Conservation (phyloP, 1,284 basidiomycete genomes). For the Pseudozyma sp. region DNA sequence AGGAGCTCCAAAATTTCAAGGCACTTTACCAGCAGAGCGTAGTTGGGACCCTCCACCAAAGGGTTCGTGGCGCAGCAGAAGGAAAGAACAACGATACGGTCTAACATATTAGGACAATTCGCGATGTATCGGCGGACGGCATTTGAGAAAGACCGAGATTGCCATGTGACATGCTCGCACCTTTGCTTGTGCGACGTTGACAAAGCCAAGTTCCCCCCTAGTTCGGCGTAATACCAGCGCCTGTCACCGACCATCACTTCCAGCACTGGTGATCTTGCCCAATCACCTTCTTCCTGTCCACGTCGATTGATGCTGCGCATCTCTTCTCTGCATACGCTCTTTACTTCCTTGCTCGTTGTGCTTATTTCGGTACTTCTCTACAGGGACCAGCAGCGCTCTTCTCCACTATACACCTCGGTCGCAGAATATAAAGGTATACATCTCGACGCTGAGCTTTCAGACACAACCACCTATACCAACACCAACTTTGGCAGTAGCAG, state of each 20-base stretch:
- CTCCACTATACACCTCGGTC: too few species aligned
- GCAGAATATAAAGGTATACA: slow-evolving; percentile 7
- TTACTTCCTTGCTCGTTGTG: slow-evolving; percentile 30
- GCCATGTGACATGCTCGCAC: too few species aligned
- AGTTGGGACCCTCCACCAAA: too few species aligned
- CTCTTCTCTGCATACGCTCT: slow-evolving; percentile 25
- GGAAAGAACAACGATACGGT: too few species aligned
- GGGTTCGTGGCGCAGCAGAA: too few species aligned
- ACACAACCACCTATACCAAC: slow-evolving; percentile 10
- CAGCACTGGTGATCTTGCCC: neutral
- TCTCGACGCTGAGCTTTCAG: slow-evolving; percentile 29
- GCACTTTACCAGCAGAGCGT: too few species aligned
- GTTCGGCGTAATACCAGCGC: too few species aligned
- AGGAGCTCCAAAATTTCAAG: too few species aligned
- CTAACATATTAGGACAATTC: too few species aligned
- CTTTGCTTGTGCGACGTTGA: neutral
- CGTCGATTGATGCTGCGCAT: slow-evolving; percentile 15
- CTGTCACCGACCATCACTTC: too few species aligned
- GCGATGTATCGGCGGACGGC: slow-evolving; percentile 1
- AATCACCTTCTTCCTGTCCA: neutral
- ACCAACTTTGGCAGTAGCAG: neutral
- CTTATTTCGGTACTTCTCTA: slow-evolving; percentile 29
- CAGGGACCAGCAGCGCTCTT: slow-evolving; percentile 17
- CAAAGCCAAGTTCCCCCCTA: neutral
- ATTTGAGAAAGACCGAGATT: neutral